These are phyloP conservation scores for Furcasterigmium furcatum DNA, from an alignment of 2,329 filamentous ascomycete genomes.

Conservation along the genomic window DNA sequence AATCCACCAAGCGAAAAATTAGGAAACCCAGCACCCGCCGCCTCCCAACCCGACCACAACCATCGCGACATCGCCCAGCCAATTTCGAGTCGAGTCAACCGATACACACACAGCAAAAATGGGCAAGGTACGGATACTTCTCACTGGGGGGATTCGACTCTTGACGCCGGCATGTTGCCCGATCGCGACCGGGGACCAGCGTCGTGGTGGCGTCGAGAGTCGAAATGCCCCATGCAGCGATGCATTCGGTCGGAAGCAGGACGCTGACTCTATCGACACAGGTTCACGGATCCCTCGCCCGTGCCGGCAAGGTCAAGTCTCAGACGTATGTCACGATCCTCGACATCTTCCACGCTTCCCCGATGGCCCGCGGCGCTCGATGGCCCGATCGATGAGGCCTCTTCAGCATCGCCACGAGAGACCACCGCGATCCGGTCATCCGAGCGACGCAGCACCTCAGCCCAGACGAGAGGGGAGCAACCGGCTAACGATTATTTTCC, in stretches of 20 bases:
- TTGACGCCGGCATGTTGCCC: background rate
- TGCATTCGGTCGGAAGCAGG: background rate
- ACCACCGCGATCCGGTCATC: background rate
- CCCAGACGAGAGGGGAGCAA: background rate
- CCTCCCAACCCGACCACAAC: background rate
- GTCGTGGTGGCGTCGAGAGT: too few species aligned
- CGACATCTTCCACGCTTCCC: slow-evolving; percentile 14
- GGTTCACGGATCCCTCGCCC: slow-evolving; percentile 88
- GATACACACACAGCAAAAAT: slow-evolving; percentile 19
- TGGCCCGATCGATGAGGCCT: background rate
- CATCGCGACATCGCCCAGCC: background rate
- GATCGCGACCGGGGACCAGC: slow-evolving; percentile 8
- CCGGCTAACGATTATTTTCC: background rate
- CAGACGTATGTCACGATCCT: slow-evolving; percentile 66
- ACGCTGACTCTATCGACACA: slow-evolving; percentile 1
- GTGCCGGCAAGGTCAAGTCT: slow-evolving; percentile 98
- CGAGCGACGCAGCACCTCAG: background rate
- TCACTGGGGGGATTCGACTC: background rate
- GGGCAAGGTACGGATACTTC: slow-evolving; percentile 27
- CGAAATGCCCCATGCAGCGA: too few species aligned
- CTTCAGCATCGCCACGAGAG: background rate
- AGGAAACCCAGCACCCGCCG: background rate
- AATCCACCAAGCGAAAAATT: background rate
- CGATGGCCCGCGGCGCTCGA: background rate
- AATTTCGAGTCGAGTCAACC: slow-evolving; percentile 1